Percentiles rank a stretch among this genome's conserved stretches.
Evolutionary conservation across 352 stramenopile species (phyloP).

Genomic region (Lagenidium giganteum): DNA sequence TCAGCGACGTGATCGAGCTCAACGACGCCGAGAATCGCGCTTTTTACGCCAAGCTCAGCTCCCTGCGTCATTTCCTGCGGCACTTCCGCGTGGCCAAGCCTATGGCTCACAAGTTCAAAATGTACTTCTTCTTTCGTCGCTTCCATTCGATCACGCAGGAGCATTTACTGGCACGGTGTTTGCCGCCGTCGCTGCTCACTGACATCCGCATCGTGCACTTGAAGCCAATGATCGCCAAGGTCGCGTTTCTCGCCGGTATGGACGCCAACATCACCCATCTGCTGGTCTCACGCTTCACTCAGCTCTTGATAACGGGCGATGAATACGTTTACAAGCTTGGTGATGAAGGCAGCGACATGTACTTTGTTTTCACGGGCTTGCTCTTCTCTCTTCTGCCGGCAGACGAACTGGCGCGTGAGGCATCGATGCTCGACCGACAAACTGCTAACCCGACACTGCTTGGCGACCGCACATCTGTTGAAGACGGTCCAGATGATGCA

Average conservation of each 20-base stretch:
- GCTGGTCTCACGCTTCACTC: conserved; percentile 28
- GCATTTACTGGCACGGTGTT: conserved; percentile 23
- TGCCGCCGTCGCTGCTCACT: conserved; percentile 29
- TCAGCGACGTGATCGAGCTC: too few relatives aligned
- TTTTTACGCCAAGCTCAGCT: conserved; percentile 33
- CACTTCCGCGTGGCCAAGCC: conserved; percentile 23
- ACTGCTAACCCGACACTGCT: not conserved
- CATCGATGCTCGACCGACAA: too few relatives aligned
- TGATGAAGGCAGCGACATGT: conserved; percentile 36
- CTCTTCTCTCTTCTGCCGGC: conserved; percentile 17
- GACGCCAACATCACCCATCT: conserved; percentile 24
- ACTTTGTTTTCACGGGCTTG: conserved; percentile 30
- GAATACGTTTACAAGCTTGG: conserved; percentile 26
- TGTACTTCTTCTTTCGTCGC: conserved; percentile 32
- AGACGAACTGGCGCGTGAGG: not conserved
- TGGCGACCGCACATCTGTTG: too few relatives aligned
- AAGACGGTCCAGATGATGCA: too few relatives aligned
- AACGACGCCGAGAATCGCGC: conserved; percentile 30
- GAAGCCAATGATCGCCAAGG: conserved; percentile 30
- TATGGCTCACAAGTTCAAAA: conserved; percentile 24
- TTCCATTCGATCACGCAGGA: conserved; percentile 37
- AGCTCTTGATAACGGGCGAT: conserved; percentile 22
- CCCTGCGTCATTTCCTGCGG: conserved; percentile 21
- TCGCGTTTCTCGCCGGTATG: conserved; percentile 29
- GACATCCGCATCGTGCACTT: conserved; percentile 30